Conservation (phyloP, 148 eudicot genomes). For the Arbutus unedo region DNA sequence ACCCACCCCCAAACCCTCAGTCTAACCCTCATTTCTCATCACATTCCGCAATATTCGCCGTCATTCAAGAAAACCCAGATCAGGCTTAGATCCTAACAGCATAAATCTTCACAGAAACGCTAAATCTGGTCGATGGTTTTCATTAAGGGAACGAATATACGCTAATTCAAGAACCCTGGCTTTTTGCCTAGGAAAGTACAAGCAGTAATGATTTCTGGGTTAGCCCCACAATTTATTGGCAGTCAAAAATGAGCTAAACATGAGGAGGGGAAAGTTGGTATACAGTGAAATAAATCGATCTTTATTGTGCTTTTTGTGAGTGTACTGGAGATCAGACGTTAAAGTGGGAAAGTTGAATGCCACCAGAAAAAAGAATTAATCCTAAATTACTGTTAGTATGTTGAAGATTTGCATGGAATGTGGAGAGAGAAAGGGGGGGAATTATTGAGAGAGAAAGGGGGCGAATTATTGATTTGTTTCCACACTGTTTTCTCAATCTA, state of each 20-base stretch:
- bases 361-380: slow-evolving; percentile 5
- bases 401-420: slow-evolving; percentile 6
- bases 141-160: slow-evolving; percentile 15
- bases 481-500: not conserved
- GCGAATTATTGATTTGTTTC: not conserved
- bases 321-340: not conserved
- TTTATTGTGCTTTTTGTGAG: slow-evolving; percentile 16
- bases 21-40: slow-evolving; percentile 46
- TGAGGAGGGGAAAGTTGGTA: slow-evolving; percentile 8
- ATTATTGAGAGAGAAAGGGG: slow-evolving; percentile 8
- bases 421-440: not conserved
- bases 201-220: slow-evolving; percentile 38
- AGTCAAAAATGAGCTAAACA: slow-evolving; percentile 26
- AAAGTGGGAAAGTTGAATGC: slow-evolving; percentile 21
- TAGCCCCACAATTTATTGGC: slow-evolving; percentile 31
- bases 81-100: not conserved
- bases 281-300: slow-evolving; percentile 22
- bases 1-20: slow-evolving; percentile 12
- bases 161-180: slow-evolving; percentile 24
- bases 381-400: not conserved
- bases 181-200: slow-evolving; percentile 36
- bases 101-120: slow-evolving; percentile 18
- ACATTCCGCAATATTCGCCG: slow-evolving; percentile 19
- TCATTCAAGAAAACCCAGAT: slow-evolving; percentile 24
- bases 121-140: slow-evolving; percentile 14